These are phyloP conservation scores for Kingdonia uniflora DNA, from an alignment of 164 flowering plant species.

Conservation along the genomic window DNA sequence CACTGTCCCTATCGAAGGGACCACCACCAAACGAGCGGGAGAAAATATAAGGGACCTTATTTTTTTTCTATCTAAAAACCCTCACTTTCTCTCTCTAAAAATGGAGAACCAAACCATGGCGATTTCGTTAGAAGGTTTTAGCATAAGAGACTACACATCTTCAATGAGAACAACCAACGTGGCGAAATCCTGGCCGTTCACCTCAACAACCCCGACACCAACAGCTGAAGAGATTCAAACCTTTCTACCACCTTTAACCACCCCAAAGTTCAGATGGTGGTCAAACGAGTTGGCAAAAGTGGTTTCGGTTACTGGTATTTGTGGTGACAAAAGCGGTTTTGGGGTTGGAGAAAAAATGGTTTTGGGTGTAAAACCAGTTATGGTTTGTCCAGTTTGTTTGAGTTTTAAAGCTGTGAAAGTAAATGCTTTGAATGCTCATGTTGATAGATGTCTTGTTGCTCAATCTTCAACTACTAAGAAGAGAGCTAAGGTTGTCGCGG, in stretches of 20 bases:
- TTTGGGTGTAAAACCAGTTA: conserved; percentile 7
- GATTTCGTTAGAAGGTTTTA: conserved; percentile 27
- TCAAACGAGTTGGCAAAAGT: conserved; percentile 24
- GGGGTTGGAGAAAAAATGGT: not conserved
- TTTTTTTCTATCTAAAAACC: no score
- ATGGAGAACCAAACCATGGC: no score
- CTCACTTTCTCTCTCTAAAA: no score
- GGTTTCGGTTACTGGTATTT: no score
- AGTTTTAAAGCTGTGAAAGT: conserved; percentile 25
- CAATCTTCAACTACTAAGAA: no score
- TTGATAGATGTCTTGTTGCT: conserved; percentile 24
- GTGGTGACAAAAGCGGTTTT: conserved; percentile 1
- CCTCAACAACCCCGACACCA: conserved; percentile 7
- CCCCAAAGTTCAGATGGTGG: conserved; percentile 51
- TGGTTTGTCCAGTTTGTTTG: conserved; percentile 37
- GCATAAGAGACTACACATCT: conserved; percentile 38
- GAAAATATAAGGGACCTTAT: no score
- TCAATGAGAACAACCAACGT: conserved; percentile 43
- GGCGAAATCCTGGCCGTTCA: conserved; percentile 54
- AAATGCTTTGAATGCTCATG: conserved; percentile 29
- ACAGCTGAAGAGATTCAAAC: conserved; percentile 5
- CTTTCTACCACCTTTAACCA: conserved; percentile 42
- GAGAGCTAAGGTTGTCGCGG: not conserved
- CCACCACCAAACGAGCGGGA: no score
- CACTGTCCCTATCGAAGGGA: no score